Evolutionary conservation across 192 early-diverging fungal genomes (phyloP).

Genomic region (Phycomyces nitens): DNA sequence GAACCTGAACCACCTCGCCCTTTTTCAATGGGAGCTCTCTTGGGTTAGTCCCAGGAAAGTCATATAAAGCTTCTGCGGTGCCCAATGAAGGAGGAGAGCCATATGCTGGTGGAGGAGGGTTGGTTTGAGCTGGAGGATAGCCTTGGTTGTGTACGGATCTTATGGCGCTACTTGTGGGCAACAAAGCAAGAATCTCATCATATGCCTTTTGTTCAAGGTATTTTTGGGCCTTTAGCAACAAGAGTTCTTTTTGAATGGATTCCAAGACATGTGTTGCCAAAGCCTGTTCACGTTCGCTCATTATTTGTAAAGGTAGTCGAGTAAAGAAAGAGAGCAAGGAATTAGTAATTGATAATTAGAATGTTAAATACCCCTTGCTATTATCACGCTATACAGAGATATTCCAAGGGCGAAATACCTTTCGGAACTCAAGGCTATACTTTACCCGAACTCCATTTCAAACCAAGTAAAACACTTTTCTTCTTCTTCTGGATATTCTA

Average conservation of each 20-base stretch:
- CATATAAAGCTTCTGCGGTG: constrained; percentile 57
- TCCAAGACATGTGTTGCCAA: constrained; percentile 22
- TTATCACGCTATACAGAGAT: too few relatives aligned
- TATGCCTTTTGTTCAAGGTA: constrained; percentile 21
- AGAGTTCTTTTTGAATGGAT: constrained; percentile 24
- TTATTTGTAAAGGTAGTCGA: background rate
- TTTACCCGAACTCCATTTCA: too few relatives aligned
- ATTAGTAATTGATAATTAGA: too few relatives aligned
- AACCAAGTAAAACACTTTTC: too few relatives aligned
- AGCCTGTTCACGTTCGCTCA: constrained; percentile 2
- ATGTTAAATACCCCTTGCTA: too few relatives aligned
- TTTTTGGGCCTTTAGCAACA: constrained; percentile 22
- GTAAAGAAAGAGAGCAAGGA: too few relatives aligned
- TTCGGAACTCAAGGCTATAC: too few relatives aligned
- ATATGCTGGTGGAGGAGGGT: constrained; percentile 21
- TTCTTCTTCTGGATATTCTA: too few relatives aligned
- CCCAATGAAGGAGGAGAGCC: background rate
- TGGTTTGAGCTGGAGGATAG: constrained; percentile 7
- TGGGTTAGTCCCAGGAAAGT: constrained; percentile 54
- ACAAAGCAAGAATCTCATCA: constrained; percentile 22
- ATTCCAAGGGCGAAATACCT: too few relatives aligned
- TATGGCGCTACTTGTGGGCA: constrained; percentile 8
- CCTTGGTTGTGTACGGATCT: background rate
- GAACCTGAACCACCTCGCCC: constrained; percentile 58
- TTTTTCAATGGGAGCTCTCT: constrained; percentile 56